Evolutionary conservation across 1,284 basidiomycete genomes (phyloP), one percentile per base, ranked within the genome.

Genomic region (Cryptococcus sp.): DNA sequence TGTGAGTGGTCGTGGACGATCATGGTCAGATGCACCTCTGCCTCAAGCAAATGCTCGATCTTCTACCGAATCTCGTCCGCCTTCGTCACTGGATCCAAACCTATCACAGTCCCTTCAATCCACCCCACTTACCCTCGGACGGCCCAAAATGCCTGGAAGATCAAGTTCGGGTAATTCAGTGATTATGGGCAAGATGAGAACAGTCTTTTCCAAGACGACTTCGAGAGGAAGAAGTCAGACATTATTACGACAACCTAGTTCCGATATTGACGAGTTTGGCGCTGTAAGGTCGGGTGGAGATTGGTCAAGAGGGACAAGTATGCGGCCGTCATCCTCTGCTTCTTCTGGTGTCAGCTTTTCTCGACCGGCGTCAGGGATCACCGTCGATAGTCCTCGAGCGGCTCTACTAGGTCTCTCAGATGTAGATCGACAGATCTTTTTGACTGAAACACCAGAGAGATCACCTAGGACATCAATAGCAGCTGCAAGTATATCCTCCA

Each of bases 131-230:
- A 58, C 53, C 8, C 60, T 57, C 3, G 34, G 49, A 44, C 59
- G 70, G 34, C 70, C 72, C 4, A 61, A 53, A 37, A 43, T 74
- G 15, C 68, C 62, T 5, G 58, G 56, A 14, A 49, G 74, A 15
- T 62, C 70, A 1, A 67, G 63, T 50, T 75, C 74, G 5, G 65
- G 64, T 35, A 72, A 66, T 34, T 73, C 72, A 5, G 67, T 59
- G 4, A 67, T 74, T 35, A 56, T 75, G 7, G 67, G 61, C 45
- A 59, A 67, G 45, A 68, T 74, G 58, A 65, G 67, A 44, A 68
- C 55, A 11, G 72, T 73, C 8, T 71, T 76, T 38, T 50, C 60
- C 4, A 66, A 65, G 52, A 61, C 55, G 11, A 60, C 60, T 31
- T 45, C 55, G 13, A 58, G 73, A 4, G 57, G 61, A 5, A 46